phyloP scores from a whole-genome alignment of 2,329 filamentous ascomycete genomes.

The Cercospora zeina region DNA sequence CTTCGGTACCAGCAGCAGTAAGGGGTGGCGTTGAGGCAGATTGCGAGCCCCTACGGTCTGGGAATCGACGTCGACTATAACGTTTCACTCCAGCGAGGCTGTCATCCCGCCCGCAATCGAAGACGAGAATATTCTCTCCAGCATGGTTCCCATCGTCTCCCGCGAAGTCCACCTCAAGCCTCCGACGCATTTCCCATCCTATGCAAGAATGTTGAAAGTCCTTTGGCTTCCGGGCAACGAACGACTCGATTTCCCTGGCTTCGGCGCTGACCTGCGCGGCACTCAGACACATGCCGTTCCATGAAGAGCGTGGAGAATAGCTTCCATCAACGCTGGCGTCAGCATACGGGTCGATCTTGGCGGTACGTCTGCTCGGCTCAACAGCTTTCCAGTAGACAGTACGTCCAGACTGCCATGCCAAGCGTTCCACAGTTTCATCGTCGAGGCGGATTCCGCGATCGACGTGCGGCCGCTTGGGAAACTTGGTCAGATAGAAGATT shows the following conservation, averaged over 20 bases:
- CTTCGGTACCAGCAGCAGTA: constrained; percentile 30
- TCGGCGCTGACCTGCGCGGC: constrained; percentile 72
- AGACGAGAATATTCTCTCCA: constrained; percentile 74
- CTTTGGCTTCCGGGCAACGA: constrained; percentile 68
- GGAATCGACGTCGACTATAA: constrained; percentile 57
- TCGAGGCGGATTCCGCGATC: constrained; percentile 49
- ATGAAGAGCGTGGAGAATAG: constrained; percentile 79
- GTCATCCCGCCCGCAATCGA: constrained; percentile 68
- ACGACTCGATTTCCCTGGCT: constrained; percentile 77
- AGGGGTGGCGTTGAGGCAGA: constrained; percentile 33
- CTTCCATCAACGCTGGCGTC: constrained; percentile 66
- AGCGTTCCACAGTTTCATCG: constrained; percentile 59
- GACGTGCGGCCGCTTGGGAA: constrained; percentile 59
- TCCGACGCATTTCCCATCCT: constrained; percentile 90
- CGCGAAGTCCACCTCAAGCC: constrained; percentile 84
- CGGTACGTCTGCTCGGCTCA: constrained; percentile 72
- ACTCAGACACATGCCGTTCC: constrained; percentile 69
- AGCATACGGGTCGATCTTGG: constrained; percentile 71
- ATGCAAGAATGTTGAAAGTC: constrained; percentile 76
- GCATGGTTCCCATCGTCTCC: constrained; percentile 72
- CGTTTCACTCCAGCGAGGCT: constrained; percentile 56
- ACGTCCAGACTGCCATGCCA: constrained; percentile 79
- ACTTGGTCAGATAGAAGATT: constrained; percentile 76
- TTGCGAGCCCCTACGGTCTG: constrained; percentile 29
- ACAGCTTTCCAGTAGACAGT: constrained; percentile 78